A percentile compares a stretch with the other conserved stretches of the same genome.
These are phyloP conservation scores for Soucietia sequanensis DNA, from an alignment of 805 yeast genomes.

Conservation along the genomic window DNA sequence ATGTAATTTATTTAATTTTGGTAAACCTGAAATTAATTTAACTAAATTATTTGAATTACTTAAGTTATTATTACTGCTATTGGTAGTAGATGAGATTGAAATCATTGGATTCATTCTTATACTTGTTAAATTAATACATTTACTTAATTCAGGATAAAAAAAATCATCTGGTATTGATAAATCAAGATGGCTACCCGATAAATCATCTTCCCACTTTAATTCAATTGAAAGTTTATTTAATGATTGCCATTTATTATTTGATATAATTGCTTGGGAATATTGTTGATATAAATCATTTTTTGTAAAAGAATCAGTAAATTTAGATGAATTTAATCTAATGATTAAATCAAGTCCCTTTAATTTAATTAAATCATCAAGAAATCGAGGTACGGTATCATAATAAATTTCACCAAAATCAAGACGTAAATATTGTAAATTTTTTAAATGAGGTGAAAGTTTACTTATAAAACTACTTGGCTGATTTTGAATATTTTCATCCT, in stretches of 20 bases:
- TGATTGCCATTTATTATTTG: slow-evolving; percentile 9
- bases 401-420: slow-evolving; percentile 43
- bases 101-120: slow-evolving; percentile 39
- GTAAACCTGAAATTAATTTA: slow-evolving; percentile 21
- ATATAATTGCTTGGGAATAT: slow-evolving; percentile 16
- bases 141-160: slow-evolving; percentile 11
- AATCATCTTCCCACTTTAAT: slow-evolving; percentile 37
- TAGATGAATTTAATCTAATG: slow-evolving; percentile 39
- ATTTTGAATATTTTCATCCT: slow-evolving; percentile 6
- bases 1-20: slow-evolving; percentile 34
- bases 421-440: slow-evolving; percentile 22
- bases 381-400: slow-evolving; percentile 39
- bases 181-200: slow-evolving; percentile 14
- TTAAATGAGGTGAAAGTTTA: slow-evolving; percentile 22
- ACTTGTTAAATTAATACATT: slow-evolving; percentile 23
- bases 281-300: slow-evolving; percentile 9
- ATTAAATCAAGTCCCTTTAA: slow-evolving; percentile 39
- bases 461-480: slow-evolving; percentile 22
- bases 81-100: neutral
- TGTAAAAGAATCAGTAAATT: slow-evolving; percentile 8
- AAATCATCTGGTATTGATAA: slow-evolving; percentile 19
- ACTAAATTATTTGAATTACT: slow-evolving; percentile 15
- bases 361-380: slow-evolving; percentile 20
- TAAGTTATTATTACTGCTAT: neutral
- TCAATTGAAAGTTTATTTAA: slow-evolving; percentile 39